Evolutionary conservation across 148 eudicot genomes (phyloP), one percentile per base, ranked within the genome.

Genomic region (Pharnaceum exiguum): DNA sequence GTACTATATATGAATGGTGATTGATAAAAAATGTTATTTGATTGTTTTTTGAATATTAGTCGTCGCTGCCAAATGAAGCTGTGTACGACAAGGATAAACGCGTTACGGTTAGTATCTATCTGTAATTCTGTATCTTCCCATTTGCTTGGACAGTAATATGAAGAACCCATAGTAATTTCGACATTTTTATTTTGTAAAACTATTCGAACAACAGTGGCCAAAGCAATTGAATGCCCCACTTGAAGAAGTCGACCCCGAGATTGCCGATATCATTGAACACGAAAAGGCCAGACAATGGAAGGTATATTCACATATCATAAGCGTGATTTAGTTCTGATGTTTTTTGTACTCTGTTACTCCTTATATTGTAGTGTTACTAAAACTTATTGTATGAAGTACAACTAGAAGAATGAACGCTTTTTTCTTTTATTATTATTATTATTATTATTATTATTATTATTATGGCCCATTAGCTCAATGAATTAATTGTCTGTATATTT

Each of bases 201-300:
- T n/a, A n/a, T n/a, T n/a, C n/a, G n/a, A n/a, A n/a, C n/a, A n/a
- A 45, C 79, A 88, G 99, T 93, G 99, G 99, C 84, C 96, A 18
- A 93, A 93, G 74, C 95, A 93, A 69, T 50, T 93, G 80, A 93
- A 93, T 77, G 90, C 95, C 48, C 83, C 99, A 4, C 78, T 93
- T 19, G 87, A 86, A 63, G 87, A 45, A 8, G 79, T 89, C 68
- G 99, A 93, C 78, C 99, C 99, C 51, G 96, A 89, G 73, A 77
- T 93, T 53, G 96, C 96, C 32, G 81, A 89, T 56, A 93, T 93
- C 36, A 89, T 93, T 42, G 99, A 88, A 79, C 99, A 38, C 43
- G 99, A 93, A 47, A 93, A 93, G 65, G 72, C 99, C 24, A 69
- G 99, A 46, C 99, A 93, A 73, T 93, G 96, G 99, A 93, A 93